Base-by-base conservation (phyloP, 2,329 filamentous ascomycete species). In the Microcera coccophila region DNA sequence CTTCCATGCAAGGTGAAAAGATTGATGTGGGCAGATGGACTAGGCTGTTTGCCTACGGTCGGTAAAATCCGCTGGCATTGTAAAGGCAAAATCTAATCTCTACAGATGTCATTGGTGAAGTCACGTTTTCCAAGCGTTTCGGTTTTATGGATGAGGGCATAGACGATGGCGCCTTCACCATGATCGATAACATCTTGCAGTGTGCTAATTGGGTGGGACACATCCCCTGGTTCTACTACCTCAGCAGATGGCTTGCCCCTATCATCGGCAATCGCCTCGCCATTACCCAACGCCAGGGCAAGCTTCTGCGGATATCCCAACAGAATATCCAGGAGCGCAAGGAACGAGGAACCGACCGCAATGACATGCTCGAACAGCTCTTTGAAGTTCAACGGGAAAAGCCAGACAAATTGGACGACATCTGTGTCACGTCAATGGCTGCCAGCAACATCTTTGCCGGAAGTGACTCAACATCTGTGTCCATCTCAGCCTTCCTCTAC, bases 71-170 rank as follows among this genome's bases (percentile, higher is more conserved):
- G n/a, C n/a, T n/a, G n/a, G n/a, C n/a, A n/a, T n/a, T n/a, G n/a
- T n/a, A n/a, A n/a, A n/a, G n/a, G n/a, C n/a, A n/a, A n/a, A n/a
- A n/a, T 81, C 61, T 89, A 86, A 54, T 85, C 86, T 1, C 90
- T 90, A 57, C n/a, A n/a, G 86, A 90, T 59, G 85, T 89, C 10
- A 88, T 89, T 48, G 84, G 84, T 12, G 81, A 86, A 49, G 76
- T 89, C 59, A 88, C 84, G 0, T 89, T 86, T 69, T 81, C 78
- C 57, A 86, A 86, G 60, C 73, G 82, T 1, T 74, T 88, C 43
- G 86, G 86, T 0, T 90, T 90, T 53, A 65, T 90, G 2, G 84
- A 90, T 59, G 74, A 76, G 54, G 82, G 87, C 39, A 73, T 81
- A 61, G 85, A 90, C 53, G n/a, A n/a, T n/a, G n/a, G n/a, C n/a